phyloP scores from a whole-genome alignment of 805 yeast species.

The Kuraishia ogatae region DNA sequence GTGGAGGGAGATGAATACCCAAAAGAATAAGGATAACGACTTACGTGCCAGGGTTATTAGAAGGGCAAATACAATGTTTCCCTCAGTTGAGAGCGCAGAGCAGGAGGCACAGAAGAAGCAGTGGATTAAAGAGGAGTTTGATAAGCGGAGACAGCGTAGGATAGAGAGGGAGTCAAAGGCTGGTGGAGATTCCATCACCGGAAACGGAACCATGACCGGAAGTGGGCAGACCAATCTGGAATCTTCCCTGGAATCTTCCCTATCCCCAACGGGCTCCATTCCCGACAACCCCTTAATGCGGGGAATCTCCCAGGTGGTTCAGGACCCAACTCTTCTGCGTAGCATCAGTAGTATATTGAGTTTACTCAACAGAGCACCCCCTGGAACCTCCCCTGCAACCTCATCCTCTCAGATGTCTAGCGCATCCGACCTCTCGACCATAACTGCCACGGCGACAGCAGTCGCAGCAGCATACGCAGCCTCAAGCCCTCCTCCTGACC shows the following conservation, averaged over 20 bases:
- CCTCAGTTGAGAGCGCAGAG: conserved; percentile 32
- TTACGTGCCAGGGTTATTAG: conserved; percentile 68
- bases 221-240: no score
- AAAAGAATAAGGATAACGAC: conserved; percentile 83
- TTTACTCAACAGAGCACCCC: conserved; percentile 20
- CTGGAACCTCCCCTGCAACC: no score
- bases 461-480: conserved; percentile 28
- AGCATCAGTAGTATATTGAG: conserved; percentile 22
- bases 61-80: conserved; percentile 62
- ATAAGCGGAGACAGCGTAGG: conserved; percentile 53
- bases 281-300: background rate
- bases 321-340: conserved; percentile 15
- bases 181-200: background rate
- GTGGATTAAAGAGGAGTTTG: conserved; percentile 76
- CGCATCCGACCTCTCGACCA: background rate
- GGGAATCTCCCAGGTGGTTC: conserved; percentile 1
- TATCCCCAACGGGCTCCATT: no score
- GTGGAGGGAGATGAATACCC: conserved; percentile 77
- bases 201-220: background rate
- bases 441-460: conserved; percentile 27
- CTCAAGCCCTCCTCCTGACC: conserved; percentile 13
- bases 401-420: background rate
- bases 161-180: conserved; percentile 28
- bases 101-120: conserved; percentile 39
- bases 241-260: no score